A percentile compares a stretch with the other conserved stretches of the same genome.
phyloP scores from a whole-genome alignment of 768 basidiomycete species.

The Termitomyces sp. region DNA sequence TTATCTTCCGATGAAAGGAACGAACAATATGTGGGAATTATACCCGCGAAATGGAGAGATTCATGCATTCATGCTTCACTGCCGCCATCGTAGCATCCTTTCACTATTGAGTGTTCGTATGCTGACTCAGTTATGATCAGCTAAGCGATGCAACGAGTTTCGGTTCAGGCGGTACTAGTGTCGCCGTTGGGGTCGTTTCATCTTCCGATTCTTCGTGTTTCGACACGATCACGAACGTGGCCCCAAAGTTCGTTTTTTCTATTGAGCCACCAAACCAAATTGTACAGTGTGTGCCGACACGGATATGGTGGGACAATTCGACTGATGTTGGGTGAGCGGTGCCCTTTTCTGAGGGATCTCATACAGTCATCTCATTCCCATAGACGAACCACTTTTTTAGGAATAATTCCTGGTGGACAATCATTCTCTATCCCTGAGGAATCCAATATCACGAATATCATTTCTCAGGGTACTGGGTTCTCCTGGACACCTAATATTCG shows the following conservation, averaged over 20 bases:
- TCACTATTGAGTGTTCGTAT: background rate
- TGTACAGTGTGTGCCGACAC: constrained; percentile 56
- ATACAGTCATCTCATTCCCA: background rate
- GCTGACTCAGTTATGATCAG: constrained; percentile 24
- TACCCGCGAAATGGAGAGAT: background rate
- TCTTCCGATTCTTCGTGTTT: constrained; percentile 58
- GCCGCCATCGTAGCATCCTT: background rate
- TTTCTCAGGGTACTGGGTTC: constrained; percentile 55
- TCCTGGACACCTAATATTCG: constrained; percentile 61
- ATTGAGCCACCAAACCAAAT: constrained; percentile 58
- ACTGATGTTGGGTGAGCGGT: constrained; percentile 46
- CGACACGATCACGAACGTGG: constrained; percentile 38
- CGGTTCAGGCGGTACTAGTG: constrained; percentile 72
- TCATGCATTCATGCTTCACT: background rate
- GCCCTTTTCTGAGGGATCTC: background rate
- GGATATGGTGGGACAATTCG: constrained; percentile 59
- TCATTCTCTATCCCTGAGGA: constrained; percentile 58
- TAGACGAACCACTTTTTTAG: constrained; percentile 58
- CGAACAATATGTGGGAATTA: background rate
- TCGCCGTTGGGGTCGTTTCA: constrained; percentile 46
- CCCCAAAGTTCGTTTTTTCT: constrained; percentile 52
- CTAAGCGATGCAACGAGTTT: constrained; percentile 57
- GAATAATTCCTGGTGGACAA: constrained; percentile 75
- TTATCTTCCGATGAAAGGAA: background rate
- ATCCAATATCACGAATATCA: constrained; percentile 36